A percentile compares a stretch with the other conserved stretches of the same genome.
Evolutionary conservation across 805 yeast genomes (phyloP).

Genomic region (Kazachstania kunashirensis): DNA sequence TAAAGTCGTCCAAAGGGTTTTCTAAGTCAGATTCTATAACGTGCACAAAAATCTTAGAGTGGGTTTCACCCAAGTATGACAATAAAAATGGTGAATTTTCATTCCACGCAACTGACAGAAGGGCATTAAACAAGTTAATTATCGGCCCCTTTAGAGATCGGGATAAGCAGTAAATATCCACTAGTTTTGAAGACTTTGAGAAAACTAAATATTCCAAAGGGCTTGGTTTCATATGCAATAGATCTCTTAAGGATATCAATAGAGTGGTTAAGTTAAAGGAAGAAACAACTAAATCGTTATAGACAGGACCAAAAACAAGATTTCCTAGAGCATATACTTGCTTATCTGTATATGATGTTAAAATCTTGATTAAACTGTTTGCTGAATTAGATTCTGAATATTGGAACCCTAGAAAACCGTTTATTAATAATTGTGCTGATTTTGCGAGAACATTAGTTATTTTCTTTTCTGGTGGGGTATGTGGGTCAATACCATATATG

Average conservation of each 20-base stretch:
- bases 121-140: constrained; percentile 44
- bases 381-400: constrained; percentile 39
- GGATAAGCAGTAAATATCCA: constrained; percentile 40
- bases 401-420: constrained; percentile 45
- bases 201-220: constrained; percentile 56
- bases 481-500: constrained; percentile 45
- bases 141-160: constrained; percentile 42
- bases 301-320: constrained; percentile 12
- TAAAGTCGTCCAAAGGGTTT: constrained; percentile 43
- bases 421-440: constrained; percentile 42
- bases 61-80: constrained; percentile 65
- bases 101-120: constrained; percentile 50
- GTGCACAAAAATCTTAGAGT: constrained; percentile 50
- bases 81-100: constrained; percentile 65
- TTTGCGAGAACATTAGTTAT: constrained; percentile 42
- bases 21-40: constrained; percentile 53
- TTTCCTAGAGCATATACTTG: constrained; percentile 29
- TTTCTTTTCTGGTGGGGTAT: constrained; percentile 29
- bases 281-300: constrained; percentile 35
- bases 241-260: constrained; percentile 48
- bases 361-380: constrained; percentile 13
- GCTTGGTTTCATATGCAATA: constrained; percentile 43
- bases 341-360: constrained; percentile 11
- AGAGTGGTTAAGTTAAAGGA: constrained; percentile 48
- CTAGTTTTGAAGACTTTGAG: constrained; percentile 44